Percentiles rank a stretch among this genome's conserved stretches.
Evolutionary conservation across 768 basidiomycete genomes (phyloP).

Genomic region (Cystofilobasidium macerans): DNA sequence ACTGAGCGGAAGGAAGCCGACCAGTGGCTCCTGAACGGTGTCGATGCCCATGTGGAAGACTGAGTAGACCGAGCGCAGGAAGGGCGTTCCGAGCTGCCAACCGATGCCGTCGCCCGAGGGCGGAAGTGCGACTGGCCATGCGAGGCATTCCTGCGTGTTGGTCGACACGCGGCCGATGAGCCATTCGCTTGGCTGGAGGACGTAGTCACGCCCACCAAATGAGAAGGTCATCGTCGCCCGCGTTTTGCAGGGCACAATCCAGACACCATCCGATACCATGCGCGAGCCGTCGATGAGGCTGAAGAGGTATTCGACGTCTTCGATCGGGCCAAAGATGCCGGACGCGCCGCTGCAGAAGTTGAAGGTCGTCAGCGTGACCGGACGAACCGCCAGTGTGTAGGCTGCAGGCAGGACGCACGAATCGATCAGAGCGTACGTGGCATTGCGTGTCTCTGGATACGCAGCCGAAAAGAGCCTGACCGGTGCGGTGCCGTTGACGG

Average conservation of each 20-base stretch:
- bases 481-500: constrained; percentile 32
- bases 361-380: too few species aligned
- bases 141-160: constrained; percentile 31
- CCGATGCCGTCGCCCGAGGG: constrained; percentile 34
- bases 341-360: constrained; percentile 33
- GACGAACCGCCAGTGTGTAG: not conserved
- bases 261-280: constrained; percentile 32
- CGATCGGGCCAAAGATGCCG: constrained; percentile 34
- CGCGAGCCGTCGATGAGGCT: constrained; percentile 31
- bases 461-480: constrained; percentile 29
- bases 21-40: constrained; percentile 32
- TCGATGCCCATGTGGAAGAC: constrained; percentile 36
- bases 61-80: constrained; percentile 33
- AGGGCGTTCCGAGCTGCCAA: constrained; percentile 37
- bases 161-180: constrained; percentile 31
- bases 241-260: constrained; percentile 35
- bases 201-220: constrained; percentile 29
- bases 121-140: constrained; percentile 34
- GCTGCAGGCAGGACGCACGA: constrained; percentile 2
- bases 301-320: constrained; percentile 34
- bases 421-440: constrained; percentile 33
- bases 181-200: constrained; percentile 36
- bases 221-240: constrained; percentile 34
- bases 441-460: constrained; percentile 28
- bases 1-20: constrained; percentile 30